These are phyloP conservation scores for Jaapia argillacea DNA, from an alignment of 768 basidiomycete genomes.

Conservation along the genomic window DNA sequence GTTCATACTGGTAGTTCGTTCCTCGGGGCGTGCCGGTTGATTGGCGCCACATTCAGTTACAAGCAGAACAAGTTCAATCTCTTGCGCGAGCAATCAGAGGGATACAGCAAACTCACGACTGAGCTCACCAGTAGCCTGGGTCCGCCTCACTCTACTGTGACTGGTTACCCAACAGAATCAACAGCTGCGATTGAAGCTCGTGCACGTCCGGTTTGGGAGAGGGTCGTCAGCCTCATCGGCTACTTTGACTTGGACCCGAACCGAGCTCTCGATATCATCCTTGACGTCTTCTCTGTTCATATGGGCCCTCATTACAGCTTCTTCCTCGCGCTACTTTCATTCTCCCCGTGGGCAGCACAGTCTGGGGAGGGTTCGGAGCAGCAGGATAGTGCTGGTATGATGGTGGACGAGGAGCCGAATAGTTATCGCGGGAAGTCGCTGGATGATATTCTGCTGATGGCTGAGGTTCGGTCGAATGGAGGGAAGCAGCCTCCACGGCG, in stretches of 20 bases:
- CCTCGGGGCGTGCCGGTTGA: constrained; percentile 1
- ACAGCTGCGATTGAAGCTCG: constrained; percentile 48
- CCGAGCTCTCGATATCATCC: constrained; percentile 83
- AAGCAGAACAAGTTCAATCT: constrained; percentile 99
- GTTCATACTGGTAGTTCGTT: neutral
- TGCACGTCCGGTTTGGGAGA: constrained; percentile 67
- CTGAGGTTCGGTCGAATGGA: constrained; percentile 28
- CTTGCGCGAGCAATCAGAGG: constrained; percentile 93
- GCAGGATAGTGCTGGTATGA: constrained; percentile 6
- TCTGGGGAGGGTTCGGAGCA: constrained; percentile 12
- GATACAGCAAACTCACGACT: constrained; percentile 85
- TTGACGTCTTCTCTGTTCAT: constrained; percentile 84
- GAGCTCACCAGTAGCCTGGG: constrained; percentile 76
- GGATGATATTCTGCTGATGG: constrained; percentile 54
- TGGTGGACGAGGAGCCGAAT: neutral
- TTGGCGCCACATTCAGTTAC: constrained; percentile 43
- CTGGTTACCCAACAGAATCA: constrained; percentile 57
- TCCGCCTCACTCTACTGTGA: constrained; percentile 57
- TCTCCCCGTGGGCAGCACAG: constrained; percentile 80
- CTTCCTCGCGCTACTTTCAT: constrained; percentile 78
- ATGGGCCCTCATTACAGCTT: constrained; percentile 78
- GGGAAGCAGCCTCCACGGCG: constrained; percentile 12
- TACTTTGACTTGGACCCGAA: constrained; percentile 97
- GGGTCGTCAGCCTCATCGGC: constrained; percentile 81
- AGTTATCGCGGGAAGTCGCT: constrained; percentile 49